Conservation (phyloP, 768 basidiomycete genomes). For the Ramaria rubella region DNA sequence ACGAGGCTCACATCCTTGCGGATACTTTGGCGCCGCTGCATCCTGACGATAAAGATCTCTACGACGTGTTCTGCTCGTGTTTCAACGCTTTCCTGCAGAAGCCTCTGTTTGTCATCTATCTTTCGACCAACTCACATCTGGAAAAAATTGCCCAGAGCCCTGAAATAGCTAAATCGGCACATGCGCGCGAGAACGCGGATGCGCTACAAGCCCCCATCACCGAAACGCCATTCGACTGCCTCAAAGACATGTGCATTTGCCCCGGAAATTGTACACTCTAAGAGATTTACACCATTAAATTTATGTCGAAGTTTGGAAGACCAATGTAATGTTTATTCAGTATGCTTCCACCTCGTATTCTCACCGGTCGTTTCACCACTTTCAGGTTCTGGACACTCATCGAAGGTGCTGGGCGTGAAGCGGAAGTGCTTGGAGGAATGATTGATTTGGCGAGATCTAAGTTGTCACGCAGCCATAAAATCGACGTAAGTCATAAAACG, state of each 20-base stretch:
- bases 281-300: background rate
- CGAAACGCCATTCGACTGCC: slow-evolving; percentile 17
- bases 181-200: background rate
- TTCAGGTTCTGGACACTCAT: slow-evolving; percentile 5
- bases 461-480: background rate
- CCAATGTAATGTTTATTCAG: slow-evolving; percentile 11
- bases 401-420: background rate
- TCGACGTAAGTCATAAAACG: background rate
- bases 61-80: background rate
- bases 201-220: slow-evolving; percentile 14
- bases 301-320: slow-evolving; percentile 14
- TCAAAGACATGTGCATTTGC: too few species aligned
- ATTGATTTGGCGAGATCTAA: background rate
- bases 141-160: slow-evolving; percentile 1
- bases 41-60: background rate
- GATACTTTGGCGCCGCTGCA: background rate
- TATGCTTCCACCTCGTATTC: background rate
- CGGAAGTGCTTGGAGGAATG: background rate
- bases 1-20: slow-evolving; percentile 13
- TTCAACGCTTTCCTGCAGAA: background rate
- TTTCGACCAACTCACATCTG: slow-evolving; percentile 13
- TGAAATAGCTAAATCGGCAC: background rate
- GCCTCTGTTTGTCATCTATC: slow-evolving; percentile 8
- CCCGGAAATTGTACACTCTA: too few species aligned
- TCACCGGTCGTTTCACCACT: background rate